Base-by-base conservation (phyloP, 2,329 filamentous ascomycete genomes). In the Epicoccum sorghinum region DNA sequence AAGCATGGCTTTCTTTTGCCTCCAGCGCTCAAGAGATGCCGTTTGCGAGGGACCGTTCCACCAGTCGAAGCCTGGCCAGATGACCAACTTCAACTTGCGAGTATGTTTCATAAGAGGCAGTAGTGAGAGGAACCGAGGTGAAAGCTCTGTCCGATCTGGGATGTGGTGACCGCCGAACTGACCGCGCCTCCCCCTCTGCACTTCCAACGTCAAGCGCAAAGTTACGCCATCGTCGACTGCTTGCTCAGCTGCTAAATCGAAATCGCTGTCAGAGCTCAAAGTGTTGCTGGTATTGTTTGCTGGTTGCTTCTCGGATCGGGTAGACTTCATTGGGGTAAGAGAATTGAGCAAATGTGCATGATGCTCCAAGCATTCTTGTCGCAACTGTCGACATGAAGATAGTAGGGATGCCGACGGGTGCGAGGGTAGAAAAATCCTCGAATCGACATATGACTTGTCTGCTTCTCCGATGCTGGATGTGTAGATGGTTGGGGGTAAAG, bases 61-160 rank as follows among this genome's bases (percentile, higher is more conserved):
- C 67, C 67, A 71, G 29, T 68, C 62, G 42, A 57, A 69, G 1
- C 63, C 66, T 3, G 61, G 60, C 68, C 64, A 71, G 0, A 71
- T 54, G 4, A 60, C 39, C 9, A 72, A 43, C 22, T 60, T 63
- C n/a, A 71, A 43, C 27, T 55, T 69, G 12, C 45, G 60, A 1
- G 60, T 36, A 32, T 44, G 52, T 6, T 58, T 25, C 32, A 70
- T 57, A 1, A 66, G 43, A 3, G 68, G 68, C 1, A 67, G 39
- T 7, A 71, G 25, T 4, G 59, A 60, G n/a, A 68, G 25, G 32
- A 72, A 69, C 1, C 61, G 65, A 33, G 68, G 70, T 7, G 70
- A 72, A 0, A 64, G 43, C 9, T 59, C 48, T 8, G 62, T 53
- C 12, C 69, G 68, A 2, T 36, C 30, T 1, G 68, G 67, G 4